Evolutionary conservation across 306 rosid genomes (phyloP), one percentile per base, ranked within the genome.

Genomic region (Prunus padus): DNA sequence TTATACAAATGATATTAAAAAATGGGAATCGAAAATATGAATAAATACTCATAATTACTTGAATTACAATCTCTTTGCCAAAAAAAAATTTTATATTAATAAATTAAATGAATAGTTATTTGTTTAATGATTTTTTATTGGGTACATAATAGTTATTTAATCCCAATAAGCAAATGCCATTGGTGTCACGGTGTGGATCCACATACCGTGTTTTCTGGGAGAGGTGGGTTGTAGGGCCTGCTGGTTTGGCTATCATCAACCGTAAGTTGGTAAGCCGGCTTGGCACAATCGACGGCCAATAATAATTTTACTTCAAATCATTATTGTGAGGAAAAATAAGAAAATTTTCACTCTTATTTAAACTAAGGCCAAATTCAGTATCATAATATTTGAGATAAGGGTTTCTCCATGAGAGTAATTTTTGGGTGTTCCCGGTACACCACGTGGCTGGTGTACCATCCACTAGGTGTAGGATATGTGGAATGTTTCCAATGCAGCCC

Each of bases 171-270:
- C 49, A 15, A 22, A 15, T 44, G 74, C 33, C 11, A 26, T 46
- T 42, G 13, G 47, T 25, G n/a, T 57, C 28, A 47, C 47, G 62
- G 76, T 59, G 23, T 75, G 76, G 84, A 44, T 59, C 80, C 67
- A 40, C 26, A 1, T 4, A 16, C 72, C 84, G 31, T 69, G 77
- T 80, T 80, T 80, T 64, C 77, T 20, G 77, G 77, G 56, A 63
- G 28, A 42, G 70, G 69, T 45, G 67, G 54, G 80, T 54, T 30
- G 77, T 75, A 22, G 77, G 84, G 23, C 67, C 77, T 18, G 2
- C 76, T 52, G 73, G 42, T 75, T 55, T 69, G 76, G 74, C 75
- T 73, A 26, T 30, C 23, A 12, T 60, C 66, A n/a, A 37, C 64
- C 11, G 60, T 60, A 42, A 25, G 33, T 33, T 59, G 9, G 6